phyloP scores from a whole-genome alignment of 306 rosid genomes.

The Rosa multiflora region DNA sequence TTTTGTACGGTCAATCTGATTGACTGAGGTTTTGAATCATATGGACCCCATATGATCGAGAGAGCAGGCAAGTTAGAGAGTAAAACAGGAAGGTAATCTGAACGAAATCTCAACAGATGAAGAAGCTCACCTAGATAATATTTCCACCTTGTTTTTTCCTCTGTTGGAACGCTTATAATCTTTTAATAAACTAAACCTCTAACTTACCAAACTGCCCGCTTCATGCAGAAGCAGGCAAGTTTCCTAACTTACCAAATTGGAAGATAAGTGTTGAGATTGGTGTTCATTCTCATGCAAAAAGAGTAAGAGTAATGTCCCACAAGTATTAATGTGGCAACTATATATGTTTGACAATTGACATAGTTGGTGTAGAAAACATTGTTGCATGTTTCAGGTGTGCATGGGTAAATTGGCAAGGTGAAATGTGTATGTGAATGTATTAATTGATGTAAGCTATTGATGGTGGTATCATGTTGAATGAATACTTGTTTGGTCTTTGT shows the following conservation, averaged over 20 bases:
- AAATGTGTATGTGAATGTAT: too few relatives aligned
- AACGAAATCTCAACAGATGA: slow-evolving; percentile 15
- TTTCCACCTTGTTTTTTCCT: slow-evolving; percentile 10
- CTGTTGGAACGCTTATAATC: not conserved
- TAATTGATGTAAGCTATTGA: too few relatives aligned
- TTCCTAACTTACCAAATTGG: not conserved
- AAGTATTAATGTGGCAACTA: too few relatives aligned
- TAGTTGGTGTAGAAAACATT: too few relatives aligned
- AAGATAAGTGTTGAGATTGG: too few relatives aligned
- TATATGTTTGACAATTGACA: too few relatives aligned
- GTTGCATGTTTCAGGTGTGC: too few relatives aligned
- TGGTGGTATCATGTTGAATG: too few relatives aligned
- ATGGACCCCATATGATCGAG: slow-evolving; percentile 35
- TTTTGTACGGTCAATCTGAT: slow-evolving; percentile 32
- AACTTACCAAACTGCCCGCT: not conserved
- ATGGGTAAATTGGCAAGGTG: too few relatives aligned
- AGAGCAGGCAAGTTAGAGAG: slow-evolving; percentile 24
- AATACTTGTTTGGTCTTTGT: too few relatives aligned
- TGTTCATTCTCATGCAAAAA: too few relatives aligned
- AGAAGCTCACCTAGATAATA: slow-evolving; percentile 4
- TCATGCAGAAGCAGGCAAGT: not conserved
- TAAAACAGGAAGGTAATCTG: slow-evolving; percentile 21
- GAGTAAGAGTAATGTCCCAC: too few relatives aligned
- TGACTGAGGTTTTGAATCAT: slow-evolving; percentile 41
- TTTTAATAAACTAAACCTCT: not conserved